These are phyloP conservation scores for Murraya koenigii DNA, from an alignment of 345 rosid genomes.

Conservation along the genomic window DNA sequence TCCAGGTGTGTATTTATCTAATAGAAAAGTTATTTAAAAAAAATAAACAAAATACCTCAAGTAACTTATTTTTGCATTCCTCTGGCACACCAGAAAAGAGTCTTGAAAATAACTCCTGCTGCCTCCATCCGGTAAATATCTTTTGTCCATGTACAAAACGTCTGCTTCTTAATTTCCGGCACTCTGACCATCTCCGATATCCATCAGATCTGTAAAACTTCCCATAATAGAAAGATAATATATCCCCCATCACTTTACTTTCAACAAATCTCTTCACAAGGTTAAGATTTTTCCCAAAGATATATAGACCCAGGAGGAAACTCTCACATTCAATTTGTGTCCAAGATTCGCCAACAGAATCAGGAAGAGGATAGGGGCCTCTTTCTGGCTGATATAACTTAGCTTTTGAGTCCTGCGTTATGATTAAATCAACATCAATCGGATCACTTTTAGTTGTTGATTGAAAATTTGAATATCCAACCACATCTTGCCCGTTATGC, in stretches of 20 bases:
- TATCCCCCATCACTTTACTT: constrained; percentile 54
- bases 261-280: constrained; percentile 55
- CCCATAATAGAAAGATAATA: constrained; percentile 68
- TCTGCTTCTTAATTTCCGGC: constrained; percentile 49
- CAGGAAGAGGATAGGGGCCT: constrained; percentile 49
- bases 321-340: constrained; percentile 36
- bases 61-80: constrained; percentile 41
- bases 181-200: constrained; percentile 62
- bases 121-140: constrained; percentile 70
- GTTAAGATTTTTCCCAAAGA: constrained; percentile 64
- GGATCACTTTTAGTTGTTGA: constrained; percentile 8
- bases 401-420: constrained; percentile 28
- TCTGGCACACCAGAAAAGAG: constrained; percentile 43
- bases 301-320: constrained; percentile 71
- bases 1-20: neutral
- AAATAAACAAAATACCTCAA: constrained; percentile 42
- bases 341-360: constrained; percentile 48
- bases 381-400: constrained; percentile 31
- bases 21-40: neutral
- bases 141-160: constrained; percentile 51
- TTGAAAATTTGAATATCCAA: constrained; percentile 5
- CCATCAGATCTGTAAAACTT: constrained; percentile 54
- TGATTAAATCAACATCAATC: constrained; percentile 32
- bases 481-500: neutral
- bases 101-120: constrained; percentile 60